phyloP scores from a whole-genome alignment of 495 filamentous ascomycete genomes.

The Haplographium delicatum region DNA sequence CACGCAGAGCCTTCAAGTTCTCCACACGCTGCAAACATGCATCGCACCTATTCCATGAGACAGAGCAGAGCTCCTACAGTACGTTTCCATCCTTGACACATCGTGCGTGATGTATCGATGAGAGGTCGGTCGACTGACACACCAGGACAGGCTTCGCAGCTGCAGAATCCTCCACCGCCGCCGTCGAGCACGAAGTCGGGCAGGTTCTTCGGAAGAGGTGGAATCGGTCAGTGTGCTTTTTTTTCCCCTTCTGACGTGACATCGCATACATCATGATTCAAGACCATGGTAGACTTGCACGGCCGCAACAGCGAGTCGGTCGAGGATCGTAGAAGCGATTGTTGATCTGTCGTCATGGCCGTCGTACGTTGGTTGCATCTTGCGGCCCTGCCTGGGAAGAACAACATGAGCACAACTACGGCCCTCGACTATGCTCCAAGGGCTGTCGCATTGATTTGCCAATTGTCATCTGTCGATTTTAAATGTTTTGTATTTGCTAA shows the following conservation, averaged over 20 bases:
- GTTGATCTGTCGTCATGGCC: no score
- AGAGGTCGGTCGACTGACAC: no score
- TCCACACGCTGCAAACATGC: conserved; percentile 53
- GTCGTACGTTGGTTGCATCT: conserved; percentile 6
- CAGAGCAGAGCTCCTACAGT: conserved; percentile 83
- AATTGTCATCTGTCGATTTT: no score
- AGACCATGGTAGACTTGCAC: background rate
- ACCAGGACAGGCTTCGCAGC: conserved; percentile 60
- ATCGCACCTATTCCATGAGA: conserved; percentile 99
- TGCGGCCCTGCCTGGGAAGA: no score
- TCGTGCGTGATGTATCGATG: no score
- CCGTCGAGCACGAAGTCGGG: conserved; percentile 83
- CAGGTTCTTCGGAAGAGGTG: conserved; percentile 79
- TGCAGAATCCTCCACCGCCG: conserved; percentile 90
- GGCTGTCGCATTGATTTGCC: no score
- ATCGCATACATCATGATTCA: background rate
- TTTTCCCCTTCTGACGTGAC: conserved; percentile 12
- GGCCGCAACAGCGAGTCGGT: no score
- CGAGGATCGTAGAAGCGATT: no score
- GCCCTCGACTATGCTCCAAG: no score
- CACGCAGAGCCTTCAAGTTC: no score
- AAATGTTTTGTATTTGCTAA: no score
- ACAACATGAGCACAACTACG: no score
- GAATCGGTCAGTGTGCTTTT: conserved; percentile 56
- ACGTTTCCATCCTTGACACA: background rate